These are phyloP conservation scores for Candida ortonii DNA, from an alignment of 805 yeast genomes.

Conservation along the genomic window DNA sequence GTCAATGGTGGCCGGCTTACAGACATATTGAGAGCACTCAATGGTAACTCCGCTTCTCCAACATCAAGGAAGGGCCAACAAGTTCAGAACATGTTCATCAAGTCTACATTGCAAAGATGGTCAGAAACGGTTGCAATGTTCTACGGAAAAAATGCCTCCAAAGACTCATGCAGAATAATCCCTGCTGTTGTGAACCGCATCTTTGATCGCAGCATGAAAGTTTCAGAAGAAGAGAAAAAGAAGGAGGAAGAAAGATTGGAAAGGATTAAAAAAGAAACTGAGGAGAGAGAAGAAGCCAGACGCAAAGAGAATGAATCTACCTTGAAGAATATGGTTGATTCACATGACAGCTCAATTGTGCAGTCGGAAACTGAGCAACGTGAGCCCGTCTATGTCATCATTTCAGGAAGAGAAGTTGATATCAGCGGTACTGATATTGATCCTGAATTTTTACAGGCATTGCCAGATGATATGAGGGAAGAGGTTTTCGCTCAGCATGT, in stretches of 20 bases:
- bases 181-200: slow-evolving; percentile 46
- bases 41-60: slow-evolving; percentile 12
- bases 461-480: slow-evolving; percentile 90
- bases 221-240: slow-evolving; percentile 30
- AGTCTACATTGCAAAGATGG: slow-evolving; percentile 65
- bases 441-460: slow-evolving; percentile 83
- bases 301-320: slow-evolving; percentile 33
- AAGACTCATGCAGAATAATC: slow-evolving; percentile 35
- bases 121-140: slow-evolving; percentile 51
- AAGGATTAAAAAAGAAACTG: slow-evolving; percentile 28
- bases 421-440: slow-evolving; percentile 89
- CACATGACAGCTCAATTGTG: slow-evolving; percentile 4
- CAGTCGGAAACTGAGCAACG: slow-evolving; percentile 8
- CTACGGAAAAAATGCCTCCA: slow-evolving; percentile 40
- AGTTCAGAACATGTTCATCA: slow-evolving; percentile 22
- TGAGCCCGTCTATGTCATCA: slow-evolving; percentile 64
- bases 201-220: slow-evolving; percentile 45
- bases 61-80: slow-evolving; percentile 17
- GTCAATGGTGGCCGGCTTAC: slow-evolving; percentile 17
- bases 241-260: slow-evolving; percentile 28
- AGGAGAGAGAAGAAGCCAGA: slow-evolving; percentile 30
- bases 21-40: slow-evolving; percentile 20
- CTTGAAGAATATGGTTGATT: slow-evolving; percentile 6
- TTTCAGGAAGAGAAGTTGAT: slow-evolving; percentile 78
- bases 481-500: slow-evolving; percentile 87